Evolutionary conservation across 2,329 filamentous ascomycete species (phyloP).

Genomic region (Emergomyces orientalis): DNA sequence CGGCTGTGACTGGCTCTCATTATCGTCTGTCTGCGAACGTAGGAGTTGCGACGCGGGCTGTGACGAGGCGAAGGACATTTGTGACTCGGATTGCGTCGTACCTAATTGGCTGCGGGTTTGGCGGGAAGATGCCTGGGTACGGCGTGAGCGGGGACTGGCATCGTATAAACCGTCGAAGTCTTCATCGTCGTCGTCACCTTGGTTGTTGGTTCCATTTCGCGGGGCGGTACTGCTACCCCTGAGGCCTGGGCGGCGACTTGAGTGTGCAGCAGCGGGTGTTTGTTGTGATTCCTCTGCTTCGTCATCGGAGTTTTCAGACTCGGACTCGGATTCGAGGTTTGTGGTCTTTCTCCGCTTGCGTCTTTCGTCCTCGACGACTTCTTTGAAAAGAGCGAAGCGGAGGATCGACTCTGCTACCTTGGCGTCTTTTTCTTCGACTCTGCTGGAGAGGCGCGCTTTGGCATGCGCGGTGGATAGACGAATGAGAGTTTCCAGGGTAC

Average conservation of each 20-base stretch:
- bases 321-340: slow-evolving; percentile 50
- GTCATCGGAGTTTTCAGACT: slow-evolving; percentile 29
- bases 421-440: slow-evolving; percentile 84
- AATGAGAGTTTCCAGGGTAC: slow-evolving; percentile 96
- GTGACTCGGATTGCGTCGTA: slow-evolving; percentile 37
- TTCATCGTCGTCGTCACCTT: slow-evolving; percentile 45
- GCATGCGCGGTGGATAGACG: slow-evolving; percentile 93
- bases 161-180: slow-evolving; percentile 47
- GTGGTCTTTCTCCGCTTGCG: slow-evolving; percentile 74
- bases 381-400: slow-evolving; percentile 93
- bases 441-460: slow-evolving; percentile 76
- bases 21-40: slow-evolving; percentile 41
- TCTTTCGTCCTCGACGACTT: slow-evolving; percentile 70
- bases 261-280: slow-evolving; percentile 22
- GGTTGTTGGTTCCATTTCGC: slow-evolving; percentile 39
- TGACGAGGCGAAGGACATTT: slow-evolving; percentile 69
- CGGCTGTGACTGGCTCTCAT: slow-evolving; percentile 17
- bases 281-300: slow-evolving; percentile 20
- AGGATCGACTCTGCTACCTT: slow-evolving; percentile 80
- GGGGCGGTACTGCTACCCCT: slow-evolving; percentile 27
- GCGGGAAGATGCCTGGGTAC: slow-evolving; percentile 23
- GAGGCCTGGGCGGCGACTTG: slow-evolving; percentile 22
- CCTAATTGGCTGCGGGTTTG: slow-evolving; percentile 31
- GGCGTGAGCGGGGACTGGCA: slow-evolving; percentile 39
- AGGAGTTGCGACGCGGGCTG: slow-evolving; percentile 63